Base-by-base conservation (phyloP, 768 basidiomycete genomes). In the button mushroom (Agaricus bisporus) region DNA sequence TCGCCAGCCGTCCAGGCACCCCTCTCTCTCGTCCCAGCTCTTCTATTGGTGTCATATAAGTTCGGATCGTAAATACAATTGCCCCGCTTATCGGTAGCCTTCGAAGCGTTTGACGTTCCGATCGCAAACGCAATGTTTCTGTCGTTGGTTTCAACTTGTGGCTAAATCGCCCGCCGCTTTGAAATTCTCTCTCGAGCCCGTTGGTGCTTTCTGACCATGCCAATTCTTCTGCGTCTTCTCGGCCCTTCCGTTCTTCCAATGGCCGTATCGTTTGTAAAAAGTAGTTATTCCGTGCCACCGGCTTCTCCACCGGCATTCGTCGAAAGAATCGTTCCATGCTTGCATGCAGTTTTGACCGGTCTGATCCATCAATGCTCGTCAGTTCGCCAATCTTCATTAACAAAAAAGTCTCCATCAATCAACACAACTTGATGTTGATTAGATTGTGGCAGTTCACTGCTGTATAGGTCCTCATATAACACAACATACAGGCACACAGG, bases 231-330 rank as follows among this genome's bases (percentile, higher is more conserved):
- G 79, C 77, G 64, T 87, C 85, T 28, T 77, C 57, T 10, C 61
- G 66, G 48, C 60, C 39, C 58, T 2, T 52, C 53, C 37, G 53
- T 50, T 56, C 56, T 37, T 48, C 48, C 28, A 56, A 36, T 22
- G 59, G 48, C 28, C 59, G 59, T 38, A 68, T 59, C 3, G 67
- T 60, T 59, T 75, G 73, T 38, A 73, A 58, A 56, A 70, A 70
- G 66, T 84, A 88, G 66, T 91, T 90, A 68, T 84, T 85, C 48
- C 89, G 80, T 54, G 75, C 66, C 46, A 90, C 82, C 7, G 86
- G 82, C 64, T 86, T 83, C 64, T 86, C 81, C 42, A 85, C 73
- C 25, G 79, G 58, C 61, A 90, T 64, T 47, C 82, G 78, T 59
- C 73, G 77, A 73, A 91, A 87, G 72, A 84, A 91, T 47, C 85